phyloP scores from a whole-genome alignment of 1,139 yeast genomes.

The Scheffersomyces segobiensis region DNA sequence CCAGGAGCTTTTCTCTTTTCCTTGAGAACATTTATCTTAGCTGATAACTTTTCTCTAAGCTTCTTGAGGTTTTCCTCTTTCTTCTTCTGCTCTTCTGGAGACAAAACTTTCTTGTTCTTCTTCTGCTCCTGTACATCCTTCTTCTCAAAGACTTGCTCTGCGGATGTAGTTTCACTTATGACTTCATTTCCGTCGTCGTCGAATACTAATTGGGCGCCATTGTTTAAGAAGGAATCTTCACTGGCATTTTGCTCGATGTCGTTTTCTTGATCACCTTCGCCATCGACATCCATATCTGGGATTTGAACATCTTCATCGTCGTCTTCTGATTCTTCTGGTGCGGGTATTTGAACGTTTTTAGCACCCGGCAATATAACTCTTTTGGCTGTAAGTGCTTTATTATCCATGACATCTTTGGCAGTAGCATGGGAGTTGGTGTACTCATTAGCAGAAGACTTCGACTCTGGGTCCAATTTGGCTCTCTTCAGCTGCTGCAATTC shows the following conservation, averaged over 20 bases:
- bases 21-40: constrained; percentile 66
- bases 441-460: constrained; percentile 45
- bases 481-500: constrained; percentile 63
- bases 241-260: constrained; percentile 9
- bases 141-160: constrained; percentile 11
- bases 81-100: constrained; percentile 49
- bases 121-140: constrained; percentile 15
- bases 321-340: constrained; percentile 12
- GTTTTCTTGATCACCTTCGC: constrained; percentile 12
- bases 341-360: constrained; percentile 9
- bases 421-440: constrained; percentile 43
- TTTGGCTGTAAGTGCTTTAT: constrained; percentile 56
- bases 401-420: constrained; percentile 68
- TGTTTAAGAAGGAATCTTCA: constrained; percentile 22
- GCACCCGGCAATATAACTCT: constrained; percentile 57
- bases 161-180: constrained; percentile 12
- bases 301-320: constrained; percentile 2
- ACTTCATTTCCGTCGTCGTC: constrained; percentile 79
- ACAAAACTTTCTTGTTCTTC: constrained; percentile 25
- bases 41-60: constrained; percentile 70
- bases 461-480: constrained; percentile 75
- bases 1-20: constrained; percentile 94
- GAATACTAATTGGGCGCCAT: constrained; percentile 53
- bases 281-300: constrained; percentile 10
- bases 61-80: constrained; percentile 60